Percentiles rank a stretch among this genome's conserved stretches.
Evolutionary conservation across 257 asterid genomes (phyloP).

Genomic region (Salvia miltiorrhiza): DNA sequence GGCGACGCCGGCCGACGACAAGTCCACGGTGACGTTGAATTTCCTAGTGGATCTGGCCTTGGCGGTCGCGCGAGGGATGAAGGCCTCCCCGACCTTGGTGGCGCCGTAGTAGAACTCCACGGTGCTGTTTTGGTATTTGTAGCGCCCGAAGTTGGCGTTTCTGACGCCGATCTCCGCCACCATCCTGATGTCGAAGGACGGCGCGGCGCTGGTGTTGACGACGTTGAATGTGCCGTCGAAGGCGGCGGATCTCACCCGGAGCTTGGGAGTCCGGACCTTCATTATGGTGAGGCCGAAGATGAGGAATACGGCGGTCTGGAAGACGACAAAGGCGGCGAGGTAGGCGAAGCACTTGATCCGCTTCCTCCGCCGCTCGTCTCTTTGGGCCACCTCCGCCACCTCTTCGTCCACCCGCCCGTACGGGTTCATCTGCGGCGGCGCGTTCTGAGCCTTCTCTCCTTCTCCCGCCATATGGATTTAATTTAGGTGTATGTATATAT

Average conservation of each 20-base stretch:
- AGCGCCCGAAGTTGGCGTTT: slow-evolving; percentile 1
- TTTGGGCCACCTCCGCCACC: slow-evolving; percentile 5
- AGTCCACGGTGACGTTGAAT: slow-evolving; percentile 12
- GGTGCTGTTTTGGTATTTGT: slow-evolving; percentile 7
- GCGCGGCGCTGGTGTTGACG: background rate
- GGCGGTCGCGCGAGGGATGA: slow-evolving; percentile 11
- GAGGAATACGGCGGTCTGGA: slow-evolving; percentile 5
- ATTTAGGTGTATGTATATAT: no score
- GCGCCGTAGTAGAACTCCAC: slow-evolving; percentile 8
- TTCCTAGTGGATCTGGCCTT: slow-evolving; percentile 21
- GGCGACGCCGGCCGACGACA: slow-evolving; percentile 6
- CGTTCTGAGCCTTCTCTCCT: background rate
- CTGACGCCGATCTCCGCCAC: slow-evolving; percentile 13
- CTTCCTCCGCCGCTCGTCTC: slow-evolving; percentile 20
- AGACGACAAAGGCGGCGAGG: slow-evolving; percentile 16
- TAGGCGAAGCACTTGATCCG: slow-evolving; percentile 23
- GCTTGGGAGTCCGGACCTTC: slow-evolving; percentile 19
- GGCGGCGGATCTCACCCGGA: slow-evolving; percentile 16
- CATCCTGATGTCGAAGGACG: slow-evolving; percentile 19
- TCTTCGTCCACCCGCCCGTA: slow-evolving; percentile 26
- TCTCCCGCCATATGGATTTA: background rate
- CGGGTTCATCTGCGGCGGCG: slow-evolving; percentile 7
- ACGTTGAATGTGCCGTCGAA: slow-evolving; percentile 7
- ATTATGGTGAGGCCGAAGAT: slow-evolving; percentile 19
- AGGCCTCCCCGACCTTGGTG: slow-evolving; percentile 19